Evolutionary conservation across 2,329 filamentous ascomycete species (phyloP).

Genomic region (Ceratocystis albifundus): DNA sequence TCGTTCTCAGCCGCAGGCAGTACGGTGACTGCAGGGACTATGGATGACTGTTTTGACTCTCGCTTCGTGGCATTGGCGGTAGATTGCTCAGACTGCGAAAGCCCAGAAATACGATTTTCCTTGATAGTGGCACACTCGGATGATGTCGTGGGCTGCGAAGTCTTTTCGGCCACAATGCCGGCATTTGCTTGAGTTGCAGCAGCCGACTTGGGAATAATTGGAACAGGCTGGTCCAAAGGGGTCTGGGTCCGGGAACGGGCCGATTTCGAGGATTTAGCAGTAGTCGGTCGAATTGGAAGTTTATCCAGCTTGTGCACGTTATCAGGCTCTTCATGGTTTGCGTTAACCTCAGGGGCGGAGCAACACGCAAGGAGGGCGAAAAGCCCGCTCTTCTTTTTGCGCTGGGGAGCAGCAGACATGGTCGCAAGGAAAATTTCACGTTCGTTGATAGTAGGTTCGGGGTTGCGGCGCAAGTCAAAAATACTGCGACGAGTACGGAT

Average conservation of each 20-base stretch:
- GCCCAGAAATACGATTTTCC: constrained; percentile 38
- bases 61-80: constrained; percentile 34
- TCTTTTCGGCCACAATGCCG: constrained; percentile 40
- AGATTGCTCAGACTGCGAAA: constrained; percentile 39
- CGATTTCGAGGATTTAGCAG: constrained; percentile 36
- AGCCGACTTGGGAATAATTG: constrained; percentile 25
- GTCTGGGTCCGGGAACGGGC: constrained; percentile 35
- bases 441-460: constrained; percentile 18
- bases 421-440: constrained; percentile 23
- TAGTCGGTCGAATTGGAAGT: constrained; percentile 43
- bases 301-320: constrained; percentile 49
- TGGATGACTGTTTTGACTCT: constrained; percentile 37
- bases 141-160: constrained; percentile 30
- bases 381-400: constrained; percentile 45
- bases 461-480: constrained; percentile 27
- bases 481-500: constrained; percentile 22
- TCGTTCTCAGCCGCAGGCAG: constrained; percentile 30
- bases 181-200: constrained; percentile 28
- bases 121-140: constrained; percentile 32
- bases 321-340: constrained; percentile 41
- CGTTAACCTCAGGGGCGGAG: constrained; percentile 48
- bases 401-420: constrained; percentile 35
- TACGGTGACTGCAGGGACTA: constrained; percentile 29
- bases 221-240: constrained; percentile 39
- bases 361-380: constrained; percentile 56